Evolutionary conservation across 495 filamentous ascomycete genomes (phyloP).

Genomic region (Aspergillus sparsus): DNA sequence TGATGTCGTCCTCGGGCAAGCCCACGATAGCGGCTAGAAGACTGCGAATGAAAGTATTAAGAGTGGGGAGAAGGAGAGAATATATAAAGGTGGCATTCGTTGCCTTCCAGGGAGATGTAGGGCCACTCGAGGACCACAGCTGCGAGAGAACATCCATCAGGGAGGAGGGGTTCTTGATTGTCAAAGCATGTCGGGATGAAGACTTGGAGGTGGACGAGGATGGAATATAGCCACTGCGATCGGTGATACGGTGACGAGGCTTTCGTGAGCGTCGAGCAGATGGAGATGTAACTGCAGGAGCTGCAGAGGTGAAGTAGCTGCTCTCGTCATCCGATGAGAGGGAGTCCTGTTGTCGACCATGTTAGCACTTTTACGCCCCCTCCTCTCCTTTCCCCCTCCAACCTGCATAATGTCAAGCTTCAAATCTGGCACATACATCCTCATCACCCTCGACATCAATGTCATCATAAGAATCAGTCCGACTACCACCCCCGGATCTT

Average conservation of each 20-base stretch:
- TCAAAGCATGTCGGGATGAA: conserved; percentile 60
- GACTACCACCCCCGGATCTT: conserved; percentile 31
- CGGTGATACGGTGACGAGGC: conserved; percentile 47
- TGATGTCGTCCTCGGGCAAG: conserved; percentile 73
- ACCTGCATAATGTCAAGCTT: not conserved
- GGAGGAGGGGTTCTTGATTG: conserved; percentile 67
- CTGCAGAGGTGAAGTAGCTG: conserved; percentile 79
- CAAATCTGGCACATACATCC: conserved; percentile 25
- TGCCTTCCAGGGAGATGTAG: conserved; percentile 92
- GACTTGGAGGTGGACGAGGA: conserved; percentile 42
- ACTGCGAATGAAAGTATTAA: conserved; percentile 83
- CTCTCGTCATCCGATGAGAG: conserved; percentile 75
- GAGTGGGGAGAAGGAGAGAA: conserved; percentile 75
- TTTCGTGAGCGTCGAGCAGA: conserved; percentile 53
- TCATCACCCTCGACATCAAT: conserved; percentile 32
- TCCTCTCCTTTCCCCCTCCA: conserved; percentile 3
- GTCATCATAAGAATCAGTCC: conserved; percentile 38
- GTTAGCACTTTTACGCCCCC: conserved; percentile 1
- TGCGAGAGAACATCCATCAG: conserved; percentile 77
- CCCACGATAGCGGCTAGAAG: conserved; percentile 81
- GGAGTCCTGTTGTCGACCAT: conserved; percentile 33
- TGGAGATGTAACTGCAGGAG: conserved; percentile 58
- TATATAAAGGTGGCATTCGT: conserved; percentile 90
- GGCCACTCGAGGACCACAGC: conserved; percentile 85
- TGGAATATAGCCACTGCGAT: conserved; percentile 52